Conservation (phyloP, 2,329 filamentous ascomycete genomes). For the Graphiopsis chlorocephala region DNA sequence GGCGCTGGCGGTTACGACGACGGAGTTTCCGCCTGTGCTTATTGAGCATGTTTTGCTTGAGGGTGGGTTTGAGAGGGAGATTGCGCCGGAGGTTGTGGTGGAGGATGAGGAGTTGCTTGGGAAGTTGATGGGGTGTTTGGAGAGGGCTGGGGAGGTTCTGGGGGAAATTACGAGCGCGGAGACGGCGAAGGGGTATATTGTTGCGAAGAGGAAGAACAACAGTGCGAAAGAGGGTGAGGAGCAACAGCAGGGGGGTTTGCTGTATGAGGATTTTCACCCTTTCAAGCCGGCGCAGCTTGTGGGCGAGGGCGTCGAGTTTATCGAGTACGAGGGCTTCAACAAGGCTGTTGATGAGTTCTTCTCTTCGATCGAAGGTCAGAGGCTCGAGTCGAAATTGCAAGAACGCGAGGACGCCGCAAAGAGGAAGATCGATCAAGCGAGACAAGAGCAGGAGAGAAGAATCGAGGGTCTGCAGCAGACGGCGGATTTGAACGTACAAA, state of each 20-base stretch:
- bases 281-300: constrained; percentile 81
- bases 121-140: constrained; percentile 64
- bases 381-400: constrained; percentile 75
- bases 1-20: constrained; percentile 77
- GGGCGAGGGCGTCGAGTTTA: constrained; percentile 62
- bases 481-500: constrained; percentile 79
- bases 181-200: constrained; percentile 77
- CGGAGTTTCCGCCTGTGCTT: constrained; percentile 82
- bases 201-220: constrained; percentile 60
- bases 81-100: constrained; percentile 68
- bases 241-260: constrained; percentile 44
- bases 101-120: constrained; percentile 63
- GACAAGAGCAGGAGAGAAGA: constrained; percentile 77
- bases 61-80: constrained; percentile 65
- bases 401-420: constrained; percentile 80
- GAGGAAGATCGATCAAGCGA: constrained; percentile 80
- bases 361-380: constrained; percentile 92
- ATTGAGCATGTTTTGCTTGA: constrained; percentile 79
- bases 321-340: constrained; percentile 84
- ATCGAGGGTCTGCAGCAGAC: constrained; percentile 79
- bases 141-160: constrained; percentile 68
- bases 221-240: constrained; percentile 34
- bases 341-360: constrained; percentile 95
- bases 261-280: constrained; percentile 95
- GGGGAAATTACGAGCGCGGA: constrained; percentile 65